Base-by-base conservation (phyloP, 768 basidiomycete species). In the Myochromella boudieri region DNA sequence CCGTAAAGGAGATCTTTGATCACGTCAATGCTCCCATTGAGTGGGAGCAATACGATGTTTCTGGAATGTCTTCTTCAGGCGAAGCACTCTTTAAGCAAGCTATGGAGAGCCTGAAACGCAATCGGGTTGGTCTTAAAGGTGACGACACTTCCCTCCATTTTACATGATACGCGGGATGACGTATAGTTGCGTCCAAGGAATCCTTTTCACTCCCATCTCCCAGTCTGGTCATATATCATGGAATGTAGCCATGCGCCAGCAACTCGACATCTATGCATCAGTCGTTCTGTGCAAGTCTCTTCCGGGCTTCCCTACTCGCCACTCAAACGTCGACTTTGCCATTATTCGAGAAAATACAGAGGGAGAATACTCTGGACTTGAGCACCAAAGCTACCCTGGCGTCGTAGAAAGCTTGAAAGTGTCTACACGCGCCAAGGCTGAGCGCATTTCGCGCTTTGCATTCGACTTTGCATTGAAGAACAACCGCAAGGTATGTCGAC, bases 331-430 rank as follows among this genome's bases (percentile, higher is more conserved):
- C 63, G 95, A 99, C 71, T 97, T 97, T 66, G 95, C 91, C 60
- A 95, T 99, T 68, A 97, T 99, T 63, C 93, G 97, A 70, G 97
- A 99, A 70, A 99, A 99, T 74, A 99, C 97, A 12, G 97, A 99
- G 77, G 97, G 97, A 55, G 97, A 99, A 74, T 99, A 99, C 73
- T 97, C 95, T 53, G 97, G 97, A 37, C 74, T 99, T 51, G 97
- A 99, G 67, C 97, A 99, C 71, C 91, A 93, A 74, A 92, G 90
- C 62, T 97, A 87, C 69, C 97, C 97, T 9, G 97, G 97, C 65
- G 97, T 99, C 53, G 97, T 99, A 33, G 97, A 99, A 75, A 90
- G 82, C 65, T 77, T 99, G 72, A 99, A 99, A 74, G 92, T 99
- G 43, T 95, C 92, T 51, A 98, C 97, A 10, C 82, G 87, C 40